Evolutionary conservation across 768 basidiomycete species (phyloP).

Genomic region (Pleurotus sapidus): DNA sequence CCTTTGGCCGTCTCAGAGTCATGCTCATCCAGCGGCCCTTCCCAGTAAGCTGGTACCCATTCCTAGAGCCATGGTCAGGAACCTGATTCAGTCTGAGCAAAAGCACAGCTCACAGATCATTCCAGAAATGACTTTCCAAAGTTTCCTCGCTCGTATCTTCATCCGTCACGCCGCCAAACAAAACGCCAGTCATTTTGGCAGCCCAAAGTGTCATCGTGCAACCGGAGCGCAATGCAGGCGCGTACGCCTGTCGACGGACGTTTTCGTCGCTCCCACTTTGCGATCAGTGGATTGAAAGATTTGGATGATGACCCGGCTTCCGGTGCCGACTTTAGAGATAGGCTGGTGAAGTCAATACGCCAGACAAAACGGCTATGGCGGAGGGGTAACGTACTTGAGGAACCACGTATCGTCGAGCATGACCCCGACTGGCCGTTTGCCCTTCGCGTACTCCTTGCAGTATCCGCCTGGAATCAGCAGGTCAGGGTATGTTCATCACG

Average conservation of each 20-base stretch:
- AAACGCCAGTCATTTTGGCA: slow-evolving; percentile 62
- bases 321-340: slow-evolving; percentile 19
- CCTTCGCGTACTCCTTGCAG: slow-evolving; percentile 86
- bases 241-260: slow-evolving; percentile 64
- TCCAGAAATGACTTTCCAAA: slow-evolving; percentile 83
- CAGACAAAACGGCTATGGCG: not conserved
- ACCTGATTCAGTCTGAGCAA: not conserved
- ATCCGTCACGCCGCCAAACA: slow-evolving; percentile 88
- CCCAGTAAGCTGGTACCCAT: slow-evolving; percentile 71
- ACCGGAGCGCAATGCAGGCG: slow-evolving; percentile 71
- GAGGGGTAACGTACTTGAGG: slow-evolving; percentile 48
- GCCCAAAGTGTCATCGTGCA: slow-evolving; percentile 87
- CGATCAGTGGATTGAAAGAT: slow-evolving; percentile 25
- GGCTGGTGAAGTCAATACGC: not conserved
- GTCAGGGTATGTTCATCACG: no score
- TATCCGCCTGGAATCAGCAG: slow-evolving; percentile 62
- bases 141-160: slow-evolving; percentile 84
- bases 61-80: slow-evolving; percentile 36
- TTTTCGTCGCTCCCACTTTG: slow-evolving; percentile 89
- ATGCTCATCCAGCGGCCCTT: slow-evolving; percentile 80
- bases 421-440: slow-evolving; percentile 81
- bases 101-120: slow-evolving; percentile 62
- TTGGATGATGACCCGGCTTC: slow-evolving; percentile 15
- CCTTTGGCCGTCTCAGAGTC: slow-evolving; percentile 73
- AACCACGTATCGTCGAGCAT: slow-evolving; percentile 92